A percentile compares a stretch with the other conserved stretches of the same genome.
Conservation (phyloP, 1,284 basidiomycete species). For the Ustilago shanxiensis region DNA sequence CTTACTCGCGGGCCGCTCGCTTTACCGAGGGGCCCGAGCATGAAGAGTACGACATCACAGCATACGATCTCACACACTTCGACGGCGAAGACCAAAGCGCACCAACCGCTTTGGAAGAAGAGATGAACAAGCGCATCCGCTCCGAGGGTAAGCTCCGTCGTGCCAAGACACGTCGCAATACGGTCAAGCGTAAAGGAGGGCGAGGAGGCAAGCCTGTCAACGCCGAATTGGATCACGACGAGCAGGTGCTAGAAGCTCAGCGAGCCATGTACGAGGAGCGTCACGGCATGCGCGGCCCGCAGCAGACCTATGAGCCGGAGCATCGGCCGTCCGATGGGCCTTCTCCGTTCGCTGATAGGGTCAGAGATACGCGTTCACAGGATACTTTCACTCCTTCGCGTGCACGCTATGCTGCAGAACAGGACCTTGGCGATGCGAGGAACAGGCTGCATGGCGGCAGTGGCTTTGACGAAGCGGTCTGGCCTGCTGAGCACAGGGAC, state of each 20-base stretch:
- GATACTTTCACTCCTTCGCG: constrained; percentile 3
- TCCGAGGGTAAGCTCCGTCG: constrained; percentile 80
- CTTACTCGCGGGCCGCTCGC: constrained; percentile 36
- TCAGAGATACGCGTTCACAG: neutral
- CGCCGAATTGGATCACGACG: constrained; percentile 29
- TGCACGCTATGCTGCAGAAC: constrained; percentile 11
- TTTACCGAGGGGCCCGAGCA: constrained; percentile 72
- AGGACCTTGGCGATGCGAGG: constrained; percentile 30
- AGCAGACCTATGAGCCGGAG: constrained; percentile 19
- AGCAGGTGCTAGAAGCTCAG: constrained; percentile 44
- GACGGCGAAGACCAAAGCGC: constrained; percentile 79
- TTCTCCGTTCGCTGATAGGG: neutral
- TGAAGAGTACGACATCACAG: constrained; percentile 73
- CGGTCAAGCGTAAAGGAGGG: constrained; percentile 49
- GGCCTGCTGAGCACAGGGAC: constrained; percentile 12
- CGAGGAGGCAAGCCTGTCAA: constrained; percentile 29
- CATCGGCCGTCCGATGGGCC: constrained; percentile 25
- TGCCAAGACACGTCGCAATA: constrained; percentile 71
- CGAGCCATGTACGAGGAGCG: constrained; percentile 53
- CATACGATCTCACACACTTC: constrained; percentile 82
- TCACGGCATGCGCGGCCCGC: constrained; percentile 19
- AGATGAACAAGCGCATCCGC: constrained; percentile 76
- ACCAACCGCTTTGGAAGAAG: constrained; percentile 76
- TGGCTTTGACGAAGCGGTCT: constrained; percentile 12
- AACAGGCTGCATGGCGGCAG: constrained; percentile 5